Evolutionary conservation across 2,329 filamentous ascomycete species (phyloP).

Genomic region (Erysiphe neolycopersici): DNA sequence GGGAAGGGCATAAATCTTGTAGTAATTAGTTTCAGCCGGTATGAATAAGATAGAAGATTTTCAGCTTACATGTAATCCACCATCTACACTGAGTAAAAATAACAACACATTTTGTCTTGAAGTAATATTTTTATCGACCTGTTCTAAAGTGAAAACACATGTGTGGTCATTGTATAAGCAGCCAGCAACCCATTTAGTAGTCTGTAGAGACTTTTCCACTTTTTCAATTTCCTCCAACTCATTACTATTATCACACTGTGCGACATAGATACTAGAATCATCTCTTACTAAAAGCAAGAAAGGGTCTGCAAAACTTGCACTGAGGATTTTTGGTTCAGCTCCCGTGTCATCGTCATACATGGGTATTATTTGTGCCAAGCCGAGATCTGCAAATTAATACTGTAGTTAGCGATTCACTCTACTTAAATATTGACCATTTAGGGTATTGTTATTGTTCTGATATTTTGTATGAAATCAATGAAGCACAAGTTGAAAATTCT

Average conservation of each 20-base stretch:
- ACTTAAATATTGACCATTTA: not conserved
- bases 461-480: not conserved
- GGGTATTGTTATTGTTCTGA: constrained; percentile 2
- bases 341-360: constrained; percentile 81
- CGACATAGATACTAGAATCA: constrained; percentile 54
- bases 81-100: constrained; percentile 52
- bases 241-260: constrained; percentile 52
- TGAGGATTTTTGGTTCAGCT: constrained; percentile 49
- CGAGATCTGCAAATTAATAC: constrained; percentile 34
- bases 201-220: constrained; percentile 25
- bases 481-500: not conserved
- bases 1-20: constrained; percentile 48
- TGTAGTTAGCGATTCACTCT: not conserved
- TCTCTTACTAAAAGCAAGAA: constrained; percentile 65
- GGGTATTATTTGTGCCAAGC: constrained; percentile 69
- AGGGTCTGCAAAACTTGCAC: constrained; percentile 64
- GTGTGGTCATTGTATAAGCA: constrained; percentile 51
- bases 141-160: constrained; percentile 23
- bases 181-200: constrained; percentile 55
- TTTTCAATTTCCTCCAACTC: constrained; percentile 65
- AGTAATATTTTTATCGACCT: constrained; percentile 10
- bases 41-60: not conserved
- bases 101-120: constrained; percentile 28
- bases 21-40: constrained; percentile 3
- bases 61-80: constrained; percentile 42